Percentiles rank a stretch among this genome's conserved stretches.
Evolutionary conservation across 805 yeast genomes (phyloP).

Genomic region (Wickerhamomyces silvicola): DNA sequence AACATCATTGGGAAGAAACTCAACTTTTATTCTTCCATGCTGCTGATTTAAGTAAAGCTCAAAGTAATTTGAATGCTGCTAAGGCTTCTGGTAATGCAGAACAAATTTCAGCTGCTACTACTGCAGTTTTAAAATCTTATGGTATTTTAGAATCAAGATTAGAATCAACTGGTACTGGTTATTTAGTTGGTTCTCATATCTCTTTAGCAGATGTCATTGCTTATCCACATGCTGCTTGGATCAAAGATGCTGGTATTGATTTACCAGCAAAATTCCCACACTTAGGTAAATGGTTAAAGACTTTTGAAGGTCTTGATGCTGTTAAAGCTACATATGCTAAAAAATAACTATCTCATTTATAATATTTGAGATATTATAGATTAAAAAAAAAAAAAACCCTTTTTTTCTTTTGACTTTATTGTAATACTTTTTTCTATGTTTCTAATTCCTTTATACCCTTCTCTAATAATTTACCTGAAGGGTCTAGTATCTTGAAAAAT

Average conservation of each 20-base stretch:
- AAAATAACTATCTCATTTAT: slow-evolving; percentile 2
- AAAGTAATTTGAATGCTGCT: slow-evolving; percentile 41
- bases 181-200: slow-evolving; percentile 51
- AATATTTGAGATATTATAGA: no score
- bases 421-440: slow-evolving; percentile 1
- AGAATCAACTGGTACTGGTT: slow-evolving; percentile 37
- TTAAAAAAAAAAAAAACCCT: no score
- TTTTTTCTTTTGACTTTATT: no score
- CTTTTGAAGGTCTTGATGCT: slow-evolving; percentile 5
- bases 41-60: slow-evolving; percentile 54
- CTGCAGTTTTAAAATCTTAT: slow-evolving; percentile 37
- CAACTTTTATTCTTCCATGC: slow-evolving; percentile 52
- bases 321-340: slow-evolving; percentile 9
- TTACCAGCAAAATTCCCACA: slow-evolving; percentile 11
- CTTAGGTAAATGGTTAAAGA: slow-evolving; percentile 10
- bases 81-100: slow-evolving; percentile 42
- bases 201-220: slow-evolving; percentile 51
- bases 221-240: slow-evolving; percentile 26
- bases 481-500: slow-evolving; percentile 24
- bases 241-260: slow-evolving; percentile 3
- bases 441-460: slow-evolving; percentile 6
- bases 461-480: slow-evolving; percentile 14
- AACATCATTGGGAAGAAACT: slow-evolving; percentile 41
- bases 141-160: slow-evolving; percentile 46
- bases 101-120: slow-evolving; percentile 29